Evolutionary conservation across 495 filamentous ascomycete genomes (phyloP), one percentile per base, ranked within the genome.

Genomic region (Achaetomiella virescens): DNA sequence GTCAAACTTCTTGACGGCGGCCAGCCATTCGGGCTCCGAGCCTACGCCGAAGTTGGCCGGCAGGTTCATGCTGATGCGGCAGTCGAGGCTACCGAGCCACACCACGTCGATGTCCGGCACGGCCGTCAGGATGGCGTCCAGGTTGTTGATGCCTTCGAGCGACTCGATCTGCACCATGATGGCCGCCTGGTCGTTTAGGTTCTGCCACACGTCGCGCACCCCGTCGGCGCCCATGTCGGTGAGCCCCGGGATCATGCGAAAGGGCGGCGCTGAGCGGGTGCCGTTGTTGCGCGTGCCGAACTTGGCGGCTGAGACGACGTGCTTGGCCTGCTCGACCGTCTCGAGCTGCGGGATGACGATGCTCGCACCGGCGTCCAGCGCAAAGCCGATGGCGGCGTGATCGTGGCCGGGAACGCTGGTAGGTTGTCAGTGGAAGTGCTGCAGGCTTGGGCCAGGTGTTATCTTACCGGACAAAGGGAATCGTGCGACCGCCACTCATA

Each of bases 141-240:
- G 69, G 66, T 84, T 81, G 48, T 69, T 62, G 59, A 84, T 78
- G 52, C 68, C 70, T 59, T 77, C 77, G 48, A 80, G 66, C 27
- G 77, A 65, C 58, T 82, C 74, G 62, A 84, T 77, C 58, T 76
- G 72, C 54, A 77, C 73, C 58, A 72, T 69, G 54, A 78, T 58
- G 24, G 74, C 72, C 9, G 75, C 75, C 60, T 72, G 72, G 48
- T 69, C 58, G 65, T 77, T 77, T 40, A 70, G 35, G 54, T 68
- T 71, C 46, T 67, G 54, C 58, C 66, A 68, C 37, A 75, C 48
- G 27, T 69, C 61, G 22, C 60, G 51, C n/a, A 42, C 45, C 6
- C 59, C 55, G 55, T 73, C 62, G 42, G 56, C 38, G 17, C 46
- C 40, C 21, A 15, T 24, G 58, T 74, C 74, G 3, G 65, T 66